Percentiles rank a stretch among this genome's conserved stretches.
phyloP scores from a whole-genome alignment of 768 basidiomycete species.

The Tulasnella sp. region DNA sequence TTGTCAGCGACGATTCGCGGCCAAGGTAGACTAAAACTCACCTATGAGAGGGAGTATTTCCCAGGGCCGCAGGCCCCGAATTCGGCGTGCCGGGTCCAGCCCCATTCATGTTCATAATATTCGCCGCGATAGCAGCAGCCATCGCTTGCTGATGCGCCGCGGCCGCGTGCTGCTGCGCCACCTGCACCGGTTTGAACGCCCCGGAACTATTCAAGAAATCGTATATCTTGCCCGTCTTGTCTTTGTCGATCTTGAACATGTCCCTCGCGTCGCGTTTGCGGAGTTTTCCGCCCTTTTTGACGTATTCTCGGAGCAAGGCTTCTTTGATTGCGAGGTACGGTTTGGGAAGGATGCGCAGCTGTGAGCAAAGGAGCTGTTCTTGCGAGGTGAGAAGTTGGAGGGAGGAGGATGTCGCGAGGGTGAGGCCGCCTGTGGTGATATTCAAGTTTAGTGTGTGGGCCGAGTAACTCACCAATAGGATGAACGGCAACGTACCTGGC shows the following conservation, averaged over 20 bases:
- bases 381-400: conserved; percentile 80
- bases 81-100: background rate
- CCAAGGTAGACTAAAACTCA: background rate
- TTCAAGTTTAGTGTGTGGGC: background rate
- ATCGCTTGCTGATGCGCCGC: background rate
- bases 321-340: conserved; percentile 96
- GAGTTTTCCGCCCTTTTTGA: conserved; percentile 75
- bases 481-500: background rate
- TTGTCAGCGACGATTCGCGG: background rate
- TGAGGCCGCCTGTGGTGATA: conserved; percentile 41
- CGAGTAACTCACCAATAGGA: background rate
- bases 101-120: background rate
- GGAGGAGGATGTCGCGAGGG: conserved; percentile 81
- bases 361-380: conserved; percentile 81
- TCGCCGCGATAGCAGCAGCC: background rate
- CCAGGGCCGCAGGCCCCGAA: background rate
- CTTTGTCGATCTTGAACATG: conserved; percentile 85
- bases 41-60: background rate
- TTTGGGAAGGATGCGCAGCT: conserved; percentile 83
- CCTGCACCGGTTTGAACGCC: conserved; percentile 18
- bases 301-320: conserved; percentile 86
- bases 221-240: conserved; percentile 87
- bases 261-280: conserved; percentile 81
- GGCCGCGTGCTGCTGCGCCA: background rate
- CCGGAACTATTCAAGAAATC: conserved; percentile 85